Conservation (phyloP, 1,284 basidiomycete species). For the Tausonia pullulans region DNA sequence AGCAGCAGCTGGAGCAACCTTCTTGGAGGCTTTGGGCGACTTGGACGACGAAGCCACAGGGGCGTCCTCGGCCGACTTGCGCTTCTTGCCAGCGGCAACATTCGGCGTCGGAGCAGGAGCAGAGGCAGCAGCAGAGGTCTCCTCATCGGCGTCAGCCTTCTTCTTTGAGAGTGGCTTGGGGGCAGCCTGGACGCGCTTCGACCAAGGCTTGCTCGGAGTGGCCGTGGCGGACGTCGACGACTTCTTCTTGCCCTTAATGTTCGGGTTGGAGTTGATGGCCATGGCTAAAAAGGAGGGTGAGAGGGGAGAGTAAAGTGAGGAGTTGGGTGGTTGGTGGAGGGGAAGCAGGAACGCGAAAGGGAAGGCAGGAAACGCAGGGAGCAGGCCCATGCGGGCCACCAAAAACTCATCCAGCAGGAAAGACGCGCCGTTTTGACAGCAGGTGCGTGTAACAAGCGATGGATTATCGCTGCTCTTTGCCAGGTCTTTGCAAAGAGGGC, state of each 20-base stretch:
- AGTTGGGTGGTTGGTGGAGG: background rate
- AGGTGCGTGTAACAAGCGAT: too few relatives aligned
- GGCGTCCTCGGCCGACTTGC: conserved; percentile 12
- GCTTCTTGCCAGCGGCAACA: conserved; percentile 7
- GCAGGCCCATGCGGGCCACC: background rate
- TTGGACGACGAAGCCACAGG: background rate
- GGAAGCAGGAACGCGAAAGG: background rate
- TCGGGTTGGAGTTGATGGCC: background rate
- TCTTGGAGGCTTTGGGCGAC: conserved; percentile 8
- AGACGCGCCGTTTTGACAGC: too few relatives aligned
- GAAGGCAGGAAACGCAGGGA: background rate
- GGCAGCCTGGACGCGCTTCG: conserved; percentile 5
- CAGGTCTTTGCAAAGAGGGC: too few relatives aligned
- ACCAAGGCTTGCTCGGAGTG: conserved; percentile 10
- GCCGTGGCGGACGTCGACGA: conserved; percentile 5
- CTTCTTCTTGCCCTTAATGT: conserved; percentile 14
- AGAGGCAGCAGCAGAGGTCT: background rate
- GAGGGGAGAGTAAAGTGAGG: too few relatives aligned
- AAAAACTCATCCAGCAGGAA: background rate
- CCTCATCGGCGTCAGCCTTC: conserved; percentile 9
- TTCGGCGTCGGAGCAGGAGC: background rate
- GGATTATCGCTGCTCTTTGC: too few relatives aligned
- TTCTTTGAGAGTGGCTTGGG: conserved; percentile 13
- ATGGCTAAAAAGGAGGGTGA: background rate
- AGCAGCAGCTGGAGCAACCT: background rate